phyloP scores from a whole-genome alignment of 1,284 basidiomycete species.

The Stereum hirsutum region DNA sequence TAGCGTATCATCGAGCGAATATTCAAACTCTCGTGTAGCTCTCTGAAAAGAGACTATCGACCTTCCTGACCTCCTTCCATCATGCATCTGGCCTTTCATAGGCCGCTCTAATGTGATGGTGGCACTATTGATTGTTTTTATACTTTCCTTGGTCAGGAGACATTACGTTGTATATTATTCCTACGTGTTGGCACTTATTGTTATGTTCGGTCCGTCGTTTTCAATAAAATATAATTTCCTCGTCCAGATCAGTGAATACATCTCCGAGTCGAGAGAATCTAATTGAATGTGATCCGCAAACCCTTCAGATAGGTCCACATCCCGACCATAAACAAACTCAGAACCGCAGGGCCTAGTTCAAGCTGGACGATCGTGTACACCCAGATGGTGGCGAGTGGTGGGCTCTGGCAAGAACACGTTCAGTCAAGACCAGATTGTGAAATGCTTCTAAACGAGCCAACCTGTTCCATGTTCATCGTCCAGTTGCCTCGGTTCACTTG shows the following conservation, averaged over 20 bases:
- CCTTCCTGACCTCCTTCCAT: not conserved
- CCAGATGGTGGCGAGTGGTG: conserved; percentile 69
- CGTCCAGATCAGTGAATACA: too few relatives aligned
- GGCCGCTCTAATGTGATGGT: not conserved
- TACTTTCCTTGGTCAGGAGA: too few relatives aligned
- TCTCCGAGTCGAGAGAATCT: too few relatives aligned
- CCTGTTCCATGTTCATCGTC: conserved; percentile 65
- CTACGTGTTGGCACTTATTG: too few relatives aligned
- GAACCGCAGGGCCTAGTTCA: conserved; percentile 48
- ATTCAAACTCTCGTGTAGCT: conserved; percentile 15
- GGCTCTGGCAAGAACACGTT: conserved; percentile 33
- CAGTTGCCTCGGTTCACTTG: conserved; percentile 60
- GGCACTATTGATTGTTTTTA: too few relatives aligned
- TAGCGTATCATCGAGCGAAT: conserved; percentile 79
- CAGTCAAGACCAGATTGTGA: not conserved
- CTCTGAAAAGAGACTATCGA: too few relatives aligned
- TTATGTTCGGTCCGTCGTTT: too few relatives aligned
- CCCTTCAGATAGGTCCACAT: conserved; percentile 52
- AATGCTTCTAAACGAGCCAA: conserved; percentile 24
- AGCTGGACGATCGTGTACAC: conserved; percentile 63
- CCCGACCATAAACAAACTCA: conserved; percentile 43
- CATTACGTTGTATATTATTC: too few relatives aligned
- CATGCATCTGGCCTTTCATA: not conserved
- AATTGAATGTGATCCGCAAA: conserved; percentile 21
- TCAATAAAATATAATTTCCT: not conserved